Percentiles rank a stretch among this genome's conserved stretches.
These are phyloP conservation scores for Trichoderma lentiforme DNA, from an alignment of 2,329 filamentous ascomycete species.

Conservation along the genomic window DNA sequence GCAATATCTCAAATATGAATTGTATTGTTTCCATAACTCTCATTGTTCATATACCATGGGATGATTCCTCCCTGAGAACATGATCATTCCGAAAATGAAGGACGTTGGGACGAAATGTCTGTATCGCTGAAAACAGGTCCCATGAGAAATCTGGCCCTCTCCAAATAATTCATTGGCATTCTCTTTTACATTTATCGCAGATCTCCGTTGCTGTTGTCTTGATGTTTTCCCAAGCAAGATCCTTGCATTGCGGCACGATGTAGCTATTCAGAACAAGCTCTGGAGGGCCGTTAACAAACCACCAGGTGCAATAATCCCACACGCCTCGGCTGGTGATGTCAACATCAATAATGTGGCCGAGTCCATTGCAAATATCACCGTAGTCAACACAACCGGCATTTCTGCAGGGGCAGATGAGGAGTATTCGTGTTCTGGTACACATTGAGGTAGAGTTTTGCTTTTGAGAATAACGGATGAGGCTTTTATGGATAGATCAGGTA, in stretches of 20 bases:
- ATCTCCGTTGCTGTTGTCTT: not conserved
- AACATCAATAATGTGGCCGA: slow-evolving; percentile 24
- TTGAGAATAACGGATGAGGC: not conserved
- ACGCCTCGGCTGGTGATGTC: slow-evolving; percentile 23
- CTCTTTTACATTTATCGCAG: slow-evolving; percentile 21
- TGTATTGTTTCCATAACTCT: not conserved
- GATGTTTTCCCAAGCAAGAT: slow-evolving; percentile 26
- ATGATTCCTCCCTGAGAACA: not conserved
- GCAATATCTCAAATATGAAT: not conserved
- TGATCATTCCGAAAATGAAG: not conserved
- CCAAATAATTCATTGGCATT: slow-evolving; percentile 10
- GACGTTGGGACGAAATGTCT: not conserved
- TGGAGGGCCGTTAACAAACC: slow-evolving; percentile 26
- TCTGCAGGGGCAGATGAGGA: slow-evolving; percentile 26
- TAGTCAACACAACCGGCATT: slow-evolving; percentile 24
- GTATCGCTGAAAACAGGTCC: not conserved
- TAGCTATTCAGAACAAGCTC: slow-evolving; percentile 29
- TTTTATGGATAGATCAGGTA: not conserved
- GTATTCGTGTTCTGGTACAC: slow-evolving; percentile 28
- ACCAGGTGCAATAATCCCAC: slow-evolving; percentile 29
- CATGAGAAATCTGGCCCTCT: not conserved
- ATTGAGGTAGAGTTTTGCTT: slow-evolving; percentile 14
- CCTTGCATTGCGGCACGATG: slow-evolving; percentile 25
- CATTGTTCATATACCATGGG: not conserved
- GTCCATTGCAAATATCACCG: slow-evolving; percentile 21